These are phyloP conservation scores for Verruconis gallopava DNA, from an alignment of 2,329 filamentous ascomycete species.

Conservation along the genomic window DNA sequence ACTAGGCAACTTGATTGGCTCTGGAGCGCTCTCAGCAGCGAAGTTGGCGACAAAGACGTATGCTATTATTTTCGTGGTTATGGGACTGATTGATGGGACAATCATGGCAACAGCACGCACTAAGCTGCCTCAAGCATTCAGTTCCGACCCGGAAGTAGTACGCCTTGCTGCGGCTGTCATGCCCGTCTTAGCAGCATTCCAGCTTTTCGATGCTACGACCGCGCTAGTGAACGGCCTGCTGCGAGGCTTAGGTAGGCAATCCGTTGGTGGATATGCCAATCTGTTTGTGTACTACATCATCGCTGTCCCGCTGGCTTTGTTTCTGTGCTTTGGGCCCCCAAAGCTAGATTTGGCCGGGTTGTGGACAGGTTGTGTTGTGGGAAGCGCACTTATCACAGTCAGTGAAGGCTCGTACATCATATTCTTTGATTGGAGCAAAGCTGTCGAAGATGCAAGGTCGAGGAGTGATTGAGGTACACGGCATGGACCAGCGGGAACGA, in stretches of 20 bases:
- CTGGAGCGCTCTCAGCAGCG: conserved; percentile 21
- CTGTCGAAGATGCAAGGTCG: conserved; percentile 19
- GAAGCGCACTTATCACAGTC: conserved; percentile 22
- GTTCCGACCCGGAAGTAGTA: conserved; percentile 23
- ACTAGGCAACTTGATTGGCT: conserved; percentile 27
- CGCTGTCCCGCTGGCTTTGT: conserved; percentile 24
- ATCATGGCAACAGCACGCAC: conserved; percentile 20
- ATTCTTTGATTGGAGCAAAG: conserved; percentile 20
- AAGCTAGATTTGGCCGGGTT: conserved; percentile 23
- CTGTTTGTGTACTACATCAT: conserved; percentile 26
- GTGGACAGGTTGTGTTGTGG: conserved; percentile 25
- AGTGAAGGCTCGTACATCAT: conserved; percentile 21
- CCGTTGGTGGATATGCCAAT: conserved; percentile 26
- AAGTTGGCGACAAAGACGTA: conserved; percentile 22
- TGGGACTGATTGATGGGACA: conserved; percentile 22
- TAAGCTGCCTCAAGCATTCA: conserved; percentile 22
- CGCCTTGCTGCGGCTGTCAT: conserved; percentile 21
- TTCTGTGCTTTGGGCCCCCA: conserved; percentile 23
- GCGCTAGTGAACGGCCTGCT: conserved; percentile 25
- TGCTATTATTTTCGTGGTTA: conserved; percentile 21
- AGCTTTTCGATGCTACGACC: conserved; percentile 25
- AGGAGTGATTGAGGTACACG: conserved; percentile 17
- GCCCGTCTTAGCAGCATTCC: conserved; percentile 25
- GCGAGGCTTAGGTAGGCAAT: conserved; percentile 25
- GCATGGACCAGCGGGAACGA: no score